These are phyloP conservation scores for Yarrowia sp. DNA, from an alignment of 805 yeast species.

Conservation along the genomic window DNA sequence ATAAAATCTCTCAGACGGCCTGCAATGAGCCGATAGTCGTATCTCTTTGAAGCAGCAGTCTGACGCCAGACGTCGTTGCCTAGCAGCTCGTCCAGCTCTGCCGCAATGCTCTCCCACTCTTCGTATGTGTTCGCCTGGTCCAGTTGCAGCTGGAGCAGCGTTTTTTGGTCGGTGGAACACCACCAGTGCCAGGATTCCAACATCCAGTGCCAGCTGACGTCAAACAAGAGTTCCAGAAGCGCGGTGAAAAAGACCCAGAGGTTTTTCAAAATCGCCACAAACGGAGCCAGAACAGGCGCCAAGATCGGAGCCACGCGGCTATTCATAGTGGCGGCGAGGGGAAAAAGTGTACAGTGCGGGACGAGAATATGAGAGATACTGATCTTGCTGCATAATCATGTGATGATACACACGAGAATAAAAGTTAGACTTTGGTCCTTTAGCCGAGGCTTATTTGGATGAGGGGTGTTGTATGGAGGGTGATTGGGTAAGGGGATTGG, in stretches of 20 bases:
- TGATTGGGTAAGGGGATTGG: no score
- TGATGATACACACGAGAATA: neutral
- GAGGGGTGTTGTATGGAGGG: neutral
- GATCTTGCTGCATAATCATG: slow-evolving; percentile 15
- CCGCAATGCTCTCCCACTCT: slow-evolving; percentile 59
- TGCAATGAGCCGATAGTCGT: slow-evolving; percentile 78
- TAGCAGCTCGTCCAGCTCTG: slow-evolving; percentile 42
- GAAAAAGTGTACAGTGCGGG: neutral
- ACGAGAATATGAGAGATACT: neutral
- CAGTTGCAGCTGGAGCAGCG: slow-evolving; percentile 31
- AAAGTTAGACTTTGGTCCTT: neutral
- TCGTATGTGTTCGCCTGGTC: slow-evolving; percentile 52
- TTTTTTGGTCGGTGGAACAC: slow-evolving; percentile 31
- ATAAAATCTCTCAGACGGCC: slow-evolving; percentile 63
- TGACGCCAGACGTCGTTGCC: slow-evolving; percentile 56
- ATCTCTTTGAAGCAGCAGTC: slow-evolving; percentile 73
- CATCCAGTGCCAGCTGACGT: slow-evolving; percentile 25
- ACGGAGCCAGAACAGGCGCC: slow-evolving; percentile 12
- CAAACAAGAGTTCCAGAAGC: slow-evolving; percentile 23
- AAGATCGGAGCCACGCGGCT: neutral
- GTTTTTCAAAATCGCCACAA: slow-evolving; percentile 8
- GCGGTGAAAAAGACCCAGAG: slow-evolving; percentile 24
- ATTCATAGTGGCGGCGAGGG: neutral
- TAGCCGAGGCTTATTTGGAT: neutral
- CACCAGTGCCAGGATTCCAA: slow-evolving; percentile 28